Evolutionary conservation across 2,329 filamentous ascomycete genomes (phyloP).

Genomic region (Penicillium sp.): DNA sequence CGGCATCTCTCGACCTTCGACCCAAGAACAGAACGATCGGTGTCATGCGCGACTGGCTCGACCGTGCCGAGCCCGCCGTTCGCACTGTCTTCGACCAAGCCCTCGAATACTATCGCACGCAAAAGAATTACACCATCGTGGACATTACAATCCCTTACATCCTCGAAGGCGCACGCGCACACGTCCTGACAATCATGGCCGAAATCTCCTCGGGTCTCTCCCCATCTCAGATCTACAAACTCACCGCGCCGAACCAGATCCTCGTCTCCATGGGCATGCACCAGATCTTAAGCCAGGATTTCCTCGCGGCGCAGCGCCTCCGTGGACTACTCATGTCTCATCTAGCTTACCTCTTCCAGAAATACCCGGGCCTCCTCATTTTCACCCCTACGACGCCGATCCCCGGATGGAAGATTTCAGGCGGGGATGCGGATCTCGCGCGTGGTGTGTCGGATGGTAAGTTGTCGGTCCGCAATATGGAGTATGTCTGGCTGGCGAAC

Average conservation of each 20-base stretch:
- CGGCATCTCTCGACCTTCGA: constrained; percentile 43
- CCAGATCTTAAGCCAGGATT: constrained; percentile 70
- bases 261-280: constrained; percentile 66
- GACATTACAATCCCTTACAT: constrained; percentile 61
- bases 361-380: constrained; percentile 76
- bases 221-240: constrained; percentile 56
- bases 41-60: constrained; percentile 71
- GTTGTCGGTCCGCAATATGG: constrained; percentile 75
- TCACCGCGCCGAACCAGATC: constrained; percentile 72
- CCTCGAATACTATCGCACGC: constrained; percentile 57
- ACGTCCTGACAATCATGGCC: constrained; percentile 75
- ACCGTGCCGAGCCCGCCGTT: constrained; percentile 69
- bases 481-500: constrained; percentile 85
- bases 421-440: constrained; percentile 61
- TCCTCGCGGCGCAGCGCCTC: constrained; percentile 73
- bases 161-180: constrained; percentile 74
- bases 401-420: constrained; percentile 70
- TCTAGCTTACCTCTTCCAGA: constrained; percentile 70
- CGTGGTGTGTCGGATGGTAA: constrained; percentile 76
- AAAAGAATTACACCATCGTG: constrained; percentile 49
- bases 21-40: constrained; percentile 68
- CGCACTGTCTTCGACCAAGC: constrained; percentile 64
- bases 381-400: constrained; percentile 78
- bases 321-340: constrained; percentile 80
- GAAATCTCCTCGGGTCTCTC: constrained; percentile 65